These are phyloP conservation scores for Rosellinia necatrix DNA, from an alignment of 2,329 filamentous ascomycete genomes.

Conservation along the genomic window DNA sequence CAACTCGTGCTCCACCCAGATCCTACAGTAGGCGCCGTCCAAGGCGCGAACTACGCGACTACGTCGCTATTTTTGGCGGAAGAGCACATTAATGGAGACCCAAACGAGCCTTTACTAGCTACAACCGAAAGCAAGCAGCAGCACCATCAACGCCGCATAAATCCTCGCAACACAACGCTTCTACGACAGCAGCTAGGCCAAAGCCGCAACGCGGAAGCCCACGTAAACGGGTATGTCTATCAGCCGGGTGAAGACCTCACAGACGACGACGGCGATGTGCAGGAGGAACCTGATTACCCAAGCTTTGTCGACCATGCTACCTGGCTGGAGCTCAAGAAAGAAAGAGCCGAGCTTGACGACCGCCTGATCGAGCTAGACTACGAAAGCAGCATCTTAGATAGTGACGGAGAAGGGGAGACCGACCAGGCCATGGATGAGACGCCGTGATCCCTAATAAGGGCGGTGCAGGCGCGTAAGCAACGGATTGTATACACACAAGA, in stretches of 20 bases:
- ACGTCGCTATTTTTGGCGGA: slow-evolving; percentile 54
- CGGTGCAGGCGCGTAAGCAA: background rate
- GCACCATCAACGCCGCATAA: slow-evolving; percentile 34
- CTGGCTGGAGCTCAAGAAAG: slow-evolving; percentile 25
- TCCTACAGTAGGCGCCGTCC: slow-evolving; percentile 57
- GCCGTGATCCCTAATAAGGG: background rate
- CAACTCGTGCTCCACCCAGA: slow-evolving; percentile 51
- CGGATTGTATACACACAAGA: background rate
- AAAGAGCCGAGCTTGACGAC: slow-evolving; percentile 32
- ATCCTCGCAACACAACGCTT: background rate
- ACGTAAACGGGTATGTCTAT: background rate
- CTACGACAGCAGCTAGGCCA: background rate
- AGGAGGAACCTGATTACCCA: slow-evolving; percentile 27
- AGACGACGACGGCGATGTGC: slow-evolving; percentile 10
- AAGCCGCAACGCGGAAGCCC: background rate
- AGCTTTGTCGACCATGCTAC: slow-evolving; percentile 24
- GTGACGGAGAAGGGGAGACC: slow-evolving; percentile 26
- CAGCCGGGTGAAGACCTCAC: background rate
- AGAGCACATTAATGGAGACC: slow-evolving; percentile 53
- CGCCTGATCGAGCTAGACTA: slow-evolving; percentile 32
- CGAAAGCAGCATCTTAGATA: slow-evolving; percentile 23
- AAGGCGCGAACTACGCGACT: slow-evolving; percentile 57
- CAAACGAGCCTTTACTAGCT: slow-evolving; percentile 50
- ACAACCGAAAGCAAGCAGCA: slow-evolving; percentile 51
- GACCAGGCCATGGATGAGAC: slow-evolving; percentile 9